Conservation (phyloP, 164 flowering plant genomes). For the Liquidambar formosana region DNA sequence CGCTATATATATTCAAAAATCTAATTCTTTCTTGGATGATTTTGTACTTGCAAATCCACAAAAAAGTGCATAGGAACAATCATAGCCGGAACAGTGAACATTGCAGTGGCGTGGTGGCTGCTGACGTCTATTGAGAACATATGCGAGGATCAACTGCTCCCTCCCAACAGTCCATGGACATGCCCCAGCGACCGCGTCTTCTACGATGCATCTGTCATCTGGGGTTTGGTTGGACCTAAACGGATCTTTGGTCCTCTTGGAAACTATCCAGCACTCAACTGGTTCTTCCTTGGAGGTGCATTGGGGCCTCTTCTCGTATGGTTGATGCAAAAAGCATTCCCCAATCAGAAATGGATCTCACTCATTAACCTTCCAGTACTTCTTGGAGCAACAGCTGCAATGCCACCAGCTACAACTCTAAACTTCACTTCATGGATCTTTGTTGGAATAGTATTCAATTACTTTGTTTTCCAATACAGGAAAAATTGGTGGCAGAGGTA, state of each 20-base stretch:
- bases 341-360: slow-evolving; percentile 3
- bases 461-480: background rate
- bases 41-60: background rate
- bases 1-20: too few relatives aligned
- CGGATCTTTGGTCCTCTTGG: slow-evolving; percentile 1
- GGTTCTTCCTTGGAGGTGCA: slow-evolving; percentile 3
- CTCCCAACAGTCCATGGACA: slow-evolving; percentile 12
- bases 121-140: background rate
- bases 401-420: slow-evolving; percentile 1
- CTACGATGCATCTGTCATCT: background rate
- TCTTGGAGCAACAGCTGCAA: background rate
- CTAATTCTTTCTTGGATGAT: background rate
- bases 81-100: slow-evolving; percentile 4
- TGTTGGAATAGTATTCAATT: slow-evolving; percentile 4
- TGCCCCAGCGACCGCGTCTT: background rate
- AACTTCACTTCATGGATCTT: background rate
- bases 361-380: slow-evolving; percentile 10
- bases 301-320: background rate
- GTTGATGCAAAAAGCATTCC: background rate
- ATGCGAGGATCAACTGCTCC: background rate
- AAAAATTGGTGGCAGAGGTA: slow-evolving; percentile 7
- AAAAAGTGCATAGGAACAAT: slow-evolving; percentile 1
- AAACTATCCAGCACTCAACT: background rate
- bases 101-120: slow-evolving; percentile 4
- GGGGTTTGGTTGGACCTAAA: slow-evolving; percentile 7